Percentiles rank a stretch among this genome's conserved stretches.
phyloP scores from a whole-genome alignment of 768 basidiomycete genomes.

The Pulveroboletus sp. region DNA sequence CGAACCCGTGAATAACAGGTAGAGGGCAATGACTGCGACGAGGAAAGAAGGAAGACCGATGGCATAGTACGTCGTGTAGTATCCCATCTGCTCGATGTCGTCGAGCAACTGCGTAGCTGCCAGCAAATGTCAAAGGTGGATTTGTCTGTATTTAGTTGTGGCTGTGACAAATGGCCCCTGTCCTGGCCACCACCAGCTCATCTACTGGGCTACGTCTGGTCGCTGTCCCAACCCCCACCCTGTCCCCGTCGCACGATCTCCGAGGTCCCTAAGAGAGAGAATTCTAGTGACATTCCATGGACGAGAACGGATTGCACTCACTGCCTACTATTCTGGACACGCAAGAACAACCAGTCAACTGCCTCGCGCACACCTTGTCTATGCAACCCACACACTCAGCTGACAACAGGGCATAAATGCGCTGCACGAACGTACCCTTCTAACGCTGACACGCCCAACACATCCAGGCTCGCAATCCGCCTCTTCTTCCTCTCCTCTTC shows the following conservation, averaged over 20 bases:
- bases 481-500: constrained; percentile 43
- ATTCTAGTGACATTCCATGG: not conserved
- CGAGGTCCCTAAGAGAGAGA: constrained; percentile 16
- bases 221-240: constrained; percentile 8
- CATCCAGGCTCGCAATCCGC: constrained; percentile 73
- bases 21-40: constrained; percentile 64
- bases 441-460: constrained; percentile 86
- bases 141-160: not conserved
- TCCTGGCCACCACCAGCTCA: not conserved
- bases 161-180: constrained; percentile 15
- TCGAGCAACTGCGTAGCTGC: too few species aligned
- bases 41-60: constrained; percentile 68
- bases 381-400: not conserved
- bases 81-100: constrained; percentile 20
- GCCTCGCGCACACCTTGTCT: constrained; percentile 88
- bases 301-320: constrained; percentile 15
- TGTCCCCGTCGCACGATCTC: constrained; percentile 7
- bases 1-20: constrained; percentile 86
- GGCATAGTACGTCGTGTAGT: constrained; percentile 47
- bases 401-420: not conserved
- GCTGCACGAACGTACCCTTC: constrained; percentile 61
- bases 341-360: constrained; percentile 91
- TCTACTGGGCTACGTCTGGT: not conserved
- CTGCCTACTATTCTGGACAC: constrained; percentile 87
- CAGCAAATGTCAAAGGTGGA: too few species aligned